Percentiles rank a stretch among this genome's conserved stretches.
Evolutionary conservation across 148 eudicot species (phyloP).

Genomic region (Gaultheria prostrata): DNA sequence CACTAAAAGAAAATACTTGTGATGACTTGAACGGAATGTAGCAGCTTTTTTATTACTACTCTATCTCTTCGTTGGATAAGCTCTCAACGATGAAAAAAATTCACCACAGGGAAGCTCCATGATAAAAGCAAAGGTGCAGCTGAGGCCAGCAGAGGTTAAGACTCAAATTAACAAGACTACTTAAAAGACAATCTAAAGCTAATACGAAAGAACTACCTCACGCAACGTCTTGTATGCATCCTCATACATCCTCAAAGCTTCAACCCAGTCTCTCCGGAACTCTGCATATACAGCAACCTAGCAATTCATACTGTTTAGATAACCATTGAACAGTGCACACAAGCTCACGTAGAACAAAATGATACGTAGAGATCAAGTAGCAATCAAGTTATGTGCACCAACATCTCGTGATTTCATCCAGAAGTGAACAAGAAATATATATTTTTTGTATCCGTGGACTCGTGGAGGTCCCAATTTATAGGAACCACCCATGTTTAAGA

Average conservation of each 20-base stretch:
- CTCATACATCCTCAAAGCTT: slow-evolving; percentile 87
- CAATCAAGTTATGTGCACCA: background rate
- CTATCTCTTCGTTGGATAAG: background rate
- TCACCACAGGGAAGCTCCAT: background rate
- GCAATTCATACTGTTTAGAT: slow-evolving; percentile 38
- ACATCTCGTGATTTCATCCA: background rate
- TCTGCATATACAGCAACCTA: slow-evolving; percentile 99
- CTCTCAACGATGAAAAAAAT: background rate
- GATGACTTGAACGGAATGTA: background rate
- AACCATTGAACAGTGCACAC: slow-evolving; percentile 4
- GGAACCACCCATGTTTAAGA: background rate
- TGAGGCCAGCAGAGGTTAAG: background rate
- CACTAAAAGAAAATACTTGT: background rate
- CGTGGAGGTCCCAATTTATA: background rate
- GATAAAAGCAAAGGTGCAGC: background rate
- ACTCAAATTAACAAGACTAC: slow-evolving; percentile 3
- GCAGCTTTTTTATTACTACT: background rate
- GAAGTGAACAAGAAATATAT: background rate
- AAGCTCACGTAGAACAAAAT: background rate
- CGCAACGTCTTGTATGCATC: slow-evolving; percentile 85
- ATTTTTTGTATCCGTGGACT: background rate
- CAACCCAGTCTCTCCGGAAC: slow-evolving; percentile 96
- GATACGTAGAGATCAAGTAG: background rate
- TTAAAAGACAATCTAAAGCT: background rate
- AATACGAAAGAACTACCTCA: slow-evolving; percentile 52